phyloP scores from a whole-genome alignment of 129 eudicot species.

The Flaveria robusta region DNA sequence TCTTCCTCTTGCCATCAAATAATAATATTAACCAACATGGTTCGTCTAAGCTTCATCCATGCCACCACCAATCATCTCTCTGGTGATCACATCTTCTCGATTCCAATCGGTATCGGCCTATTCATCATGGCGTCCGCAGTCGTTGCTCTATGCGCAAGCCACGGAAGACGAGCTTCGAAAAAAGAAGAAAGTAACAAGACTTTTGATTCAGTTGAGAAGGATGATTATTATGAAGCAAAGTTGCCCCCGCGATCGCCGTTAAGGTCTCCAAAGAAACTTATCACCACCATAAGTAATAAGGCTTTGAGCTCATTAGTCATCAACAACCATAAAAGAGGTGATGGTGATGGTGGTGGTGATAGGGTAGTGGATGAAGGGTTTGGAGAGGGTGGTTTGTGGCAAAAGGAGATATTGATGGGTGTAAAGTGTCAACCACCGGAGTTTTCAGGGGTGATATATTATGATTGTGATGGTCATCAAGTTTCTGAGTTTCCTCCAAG shows the following conservation, averaged over 20 bases:
- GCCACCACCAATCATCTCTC: conserved; percentile 9
- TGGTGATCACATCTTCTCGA: conserved; percentile 24
- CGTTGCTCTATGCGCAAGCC: conserved; percentile 65
- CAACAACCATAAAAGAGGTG: conserved; percentile 22
- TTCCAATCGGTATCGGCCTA: conserved; percentile 57
- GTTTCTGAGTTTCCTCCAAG: conserved; percentile 68
- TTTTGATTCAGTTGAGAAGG: conserved; percentile 14
- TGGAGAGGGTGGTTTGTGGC: conserved; percentile 83
- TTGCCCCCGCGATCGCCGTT: conserved; percentile 47
- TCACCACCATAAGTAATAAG: conserved; percentile 46
- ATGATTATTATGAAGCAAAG: conserved; percentile 42
- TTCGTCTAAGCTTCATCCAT: conserved; percentile 40
- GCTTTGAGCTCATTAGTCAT: conserved; percentile 33
- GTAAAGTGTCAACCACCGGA: conserved; percentile 84
- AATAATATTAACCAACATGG: conserved; percentile 47
- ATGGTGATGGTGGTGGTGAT: conserved; percentile 1
- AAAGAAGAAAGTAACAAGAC: conserved; percentile 18
- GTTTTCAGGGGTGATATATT: conserved; percentile 76
- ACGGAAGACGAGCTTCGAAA: conserved; percentile 35
- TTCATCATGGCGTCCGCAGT: conserved; percentile 46
- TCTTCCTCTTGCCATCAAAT: conserved; percentile 1
- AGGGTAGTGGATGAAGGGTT: conserved; percentile 43
- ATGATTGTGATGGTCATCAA: conserved; percentile 58
- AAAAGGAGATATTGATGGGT: conserved; percentile 80
- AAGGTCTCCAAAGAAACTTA: conserved; percentile 50